These are phyloP conservation scores for Pseudonitzschia delicatissima DNA, from an alignment of 108 stramenopile genomes.

Conservation along the genomic window DNA sequence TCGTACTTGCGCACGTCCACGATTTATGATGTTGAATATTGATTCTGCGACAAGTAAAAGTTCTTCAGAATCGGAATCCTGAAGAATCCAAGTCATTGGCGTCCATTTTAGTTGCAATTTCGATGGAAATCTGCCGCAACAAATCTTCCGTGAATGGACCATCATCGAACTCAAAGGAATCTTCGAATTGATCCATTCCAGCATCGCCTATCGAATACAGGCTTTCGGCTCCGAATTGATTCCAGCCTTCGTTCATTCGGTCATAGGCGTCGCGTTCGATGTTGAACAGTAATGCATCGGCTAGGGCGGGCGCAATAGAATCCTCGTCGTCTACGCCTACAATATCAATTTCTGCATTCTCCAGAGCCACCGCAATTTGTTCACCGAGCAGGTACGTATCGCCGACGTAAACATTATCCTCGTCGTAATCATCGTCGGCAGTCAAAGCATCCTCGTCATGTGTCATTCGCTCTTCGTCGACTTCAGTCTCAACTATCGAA, in stretches of 20 bases:
- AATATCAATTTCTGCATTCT: background rate
- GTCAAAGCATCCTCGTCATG: background rate
- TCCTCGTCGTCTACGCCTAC: background rate
- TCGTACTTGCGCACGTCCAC: no score
- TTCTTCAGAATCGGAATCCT: no score
- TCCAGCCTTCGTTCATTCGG: background rate
- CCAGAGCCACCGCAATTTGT: background rate
- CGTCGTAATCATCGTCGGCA: background rate
- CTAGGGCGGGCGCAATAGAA: background rate
- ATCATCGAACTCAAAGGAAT: background rate
- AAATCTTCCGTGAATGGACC: background rate
- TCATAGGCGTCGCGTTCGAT: background rate
- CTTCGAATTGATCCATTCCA: background rate
- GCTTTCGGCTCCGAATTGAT: background rate
- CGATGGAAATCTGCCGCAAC: background rate
- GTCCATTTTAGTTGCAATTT: background rate
- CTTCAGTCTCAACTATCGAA: background rate
- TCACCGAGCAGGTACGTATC: background rate
- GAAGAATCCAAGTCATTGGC: background rate
- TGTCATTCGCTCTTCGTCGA: background rate
- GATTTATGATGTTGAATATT: background rate
- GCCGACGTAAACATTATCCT: background rate
- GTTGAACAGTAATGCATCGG: background rate
- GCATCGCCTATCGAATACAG: background rate
- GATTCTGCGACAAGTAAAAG: background rate